Base-by-base conservation (phyloP, 2,329 filamentous ascomycete genomes). In the Sclerotinia subarctica region DNA sequence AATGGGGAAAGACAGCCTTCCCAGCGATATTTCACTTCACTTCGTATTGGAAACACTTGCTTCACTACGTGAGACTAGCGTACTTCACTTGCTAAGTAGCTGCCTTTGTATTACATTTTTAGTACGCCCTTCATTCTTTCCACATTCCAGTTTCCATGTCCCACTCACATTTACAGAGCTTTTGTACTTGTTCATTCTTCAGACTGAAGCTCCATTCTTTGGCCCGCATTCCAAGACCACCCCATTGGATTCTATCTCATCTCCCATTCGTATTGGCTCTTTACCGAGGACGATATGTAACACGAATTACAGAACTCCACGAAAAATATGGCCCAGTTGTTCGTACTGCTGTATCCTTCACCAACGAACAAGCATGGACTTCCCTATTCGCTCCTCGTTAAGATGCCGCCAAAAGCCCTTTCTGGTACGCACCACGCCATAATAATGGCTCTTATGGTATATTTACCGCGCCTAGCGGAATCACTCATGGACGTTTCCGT, bases 291-390 rank as follows among this genome's bases (percentile, higher is more conserved):
- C 11, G 19, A 57, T 57, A 15, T 7, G 35, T 57, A 13, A 21
- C 11, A 24, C 35, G 35, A 57, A 57, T 42, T 57, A 21, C 35
- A 24, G 21, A 29, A 46, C 42, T 71, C 54, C 77, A 78, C 58
- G 64, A 71, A n/a, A 66, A 72, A 51, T 78, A 79, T 52, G 78
- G 78, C 11, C 72, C 73, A 15, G 66, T 77, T 3, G 73, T 80
- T 5, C 75, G 78, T 6, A 69, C 80, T 11, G 71, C 75, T 1
- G 77, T 80, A 5, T 74, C 75, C 67, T 78, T 80, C 70, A n/a
- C n/a, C 32, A 19, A 64, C 3, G 62, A 64, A 29, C 19, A 8
- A 29, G 62, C 62, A 11, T 64, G 62, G 62, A 19, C 15, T 44
- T 10, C 47, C 4, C 38, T 53, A 4, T 64, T 54, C 29, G 49